These are phyloP conservation scores for Garcia nutans DNA, from an alignment of 345 rosid species.

Conservation along the genomic window DNA sequence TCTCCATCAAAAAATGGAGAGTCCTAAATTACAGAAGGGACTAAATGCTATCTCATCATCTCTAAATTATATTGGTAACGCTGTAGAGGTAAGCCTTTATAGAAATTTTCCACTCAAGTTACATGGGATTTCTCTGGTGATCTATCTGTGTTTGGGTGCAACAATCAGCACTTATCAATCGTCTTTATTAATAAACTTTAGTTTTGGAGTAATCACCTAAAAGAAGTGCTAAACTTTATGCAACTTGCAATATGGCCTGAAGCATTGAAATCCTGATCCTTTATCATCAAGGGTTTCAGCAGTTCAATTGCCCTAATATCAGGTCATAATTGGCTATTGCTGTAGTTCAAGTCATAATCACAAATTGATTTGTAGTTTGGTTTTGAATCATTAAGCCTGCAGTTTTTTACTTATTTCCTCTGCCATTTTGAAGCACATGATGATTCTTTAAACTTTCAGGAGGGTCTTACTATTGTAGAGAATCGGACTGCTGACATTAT, in stretches of 20 bases:
- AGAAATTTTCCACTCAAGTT: not conserved
- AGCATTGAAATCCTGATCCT: not conserved
- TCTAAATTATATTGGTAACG: conserved; percentile 28
- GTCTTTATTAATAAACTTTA: not conserved
- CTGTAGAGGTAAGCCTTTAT: conserved; percentile 28
- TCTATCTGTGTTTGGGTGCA: not conserved
- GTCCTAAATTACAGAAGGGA: conserved; percentile 27
- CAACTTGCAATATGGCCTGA: not conserved
- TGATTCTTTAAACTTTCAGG: conserved; percentile 15
- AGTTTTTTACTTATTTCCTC: not conserved
- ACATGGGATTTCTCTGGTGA: not conserved
- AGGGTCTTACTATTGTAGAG: conserved; percentile 32
- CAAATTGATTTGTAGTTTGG: not conserved
- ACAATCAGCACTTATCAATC: too few species aligned
- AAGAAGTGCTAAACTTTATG: not conserved
- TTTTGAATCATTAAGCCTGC: not conserved
- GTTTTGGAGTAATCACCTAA: conserved; percentile 2
- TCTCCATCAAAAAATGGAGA: conserved; percentile 5
- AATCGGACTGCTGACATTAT: conserved; percentile 32
- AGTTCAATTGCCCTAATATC: not conserved
- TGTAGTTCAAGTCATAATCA: not conserved
- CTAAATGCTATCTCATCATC: conserved; percentile 35
- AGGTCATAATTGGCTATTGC: not conserved
- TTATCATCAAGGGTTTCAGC: not conserved
- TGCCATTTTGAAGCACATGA: not conserved